phyloP scores from a whole-genome alignment of 1,284 basidiomycete genomes.

The Trichosporon coremiiforme region DNA sequence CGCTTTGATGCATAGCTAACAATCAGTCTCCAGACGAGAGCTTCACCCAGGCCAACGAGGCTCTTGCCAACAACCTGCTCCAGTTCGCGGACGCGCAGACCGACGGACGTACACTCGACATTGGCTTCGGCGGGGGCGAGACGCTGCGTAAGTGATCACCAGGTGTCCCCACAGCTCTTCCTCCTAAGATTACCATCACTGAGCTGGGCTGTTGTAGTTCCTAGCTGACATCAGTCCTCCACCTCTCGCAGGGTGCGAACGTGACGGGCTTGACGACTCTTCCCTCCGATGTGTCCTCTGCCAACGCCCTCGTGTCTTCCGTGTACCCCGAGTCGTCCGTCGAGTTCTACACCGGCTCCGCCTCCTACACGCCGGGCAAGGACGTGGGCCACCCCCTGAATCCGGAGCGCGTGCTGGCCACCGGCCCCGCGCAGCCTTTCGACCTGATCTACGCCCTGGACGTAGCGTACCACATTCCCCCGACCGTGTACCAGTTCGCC shows the following conservation, averaged over 20 bases:
- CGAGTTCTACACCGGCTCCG: constrained; percentile 28
- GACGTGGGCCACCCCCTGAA: constrained; percentile 48
- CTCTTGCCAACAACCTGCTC: constrained; percentile 63
- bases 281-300: constrained; percentile 60
- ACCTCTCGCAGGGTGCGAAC: constrained; percentile 50
- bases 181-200: no score
- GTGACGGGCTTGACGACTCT: constrained; percentile 68
- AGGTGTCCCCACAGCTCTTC: no score
- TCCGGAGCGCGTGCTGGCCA: constrained; percentile 35
- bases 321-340: constrained; percentile 19
- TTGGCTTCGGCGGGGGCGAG: constrained; percentile 72
- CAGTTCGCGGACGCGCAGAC: constrained; percentile 58
- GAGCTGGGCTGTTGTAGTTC: background rate
- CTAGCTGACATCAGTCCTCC: constrained; percentile 55
- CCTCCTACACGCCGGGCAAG: constrained; percentile 34
- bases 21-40: constrained; percentile 28
- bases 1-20: constrained; percentile 1
- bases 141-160: constrained; percentile 63
- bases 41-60: constrained; percentile 67
- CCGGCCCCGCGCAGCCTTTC: constrained; percentile 37
- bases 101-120: constrained; percentile 63
- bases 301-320: constrained; percentile 58
- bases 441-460: constrained; percentile 62
- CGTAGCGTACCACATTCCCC: constrained; percentile 70
- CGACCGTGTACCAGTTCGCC: constrained; percentile 60